phyloP scores from a whole-genome alignment of 1,284 basidiomycete species.

The Pseudozyma tsukubaensis region DNA sequence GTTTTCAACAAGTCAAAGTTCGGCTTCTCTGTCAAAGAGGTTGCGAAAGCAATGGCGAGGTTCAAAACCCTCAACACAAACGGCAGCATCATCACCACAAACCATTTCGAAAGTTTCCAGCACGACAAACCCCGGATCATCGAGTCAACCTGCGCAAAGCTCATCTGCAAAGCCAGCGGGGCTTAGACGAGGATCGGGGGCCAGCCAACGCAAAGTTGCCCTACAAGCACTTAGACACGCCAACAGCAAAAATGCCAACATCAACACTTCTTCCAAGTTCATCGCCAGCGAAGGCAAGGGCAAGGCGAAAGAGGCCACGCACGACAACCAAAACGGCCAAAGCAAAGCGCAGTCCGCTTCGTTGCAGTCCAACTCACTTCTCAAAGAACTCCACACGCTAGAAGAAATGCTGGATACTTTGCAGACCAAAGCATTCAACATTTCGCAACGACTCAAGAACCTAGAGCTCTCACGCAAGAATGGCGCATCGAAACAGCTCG shows the following conservation, averaged over 20 bases:
- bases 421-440: conserved; percentile 33
- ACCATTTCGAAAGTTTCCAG: not conserved
- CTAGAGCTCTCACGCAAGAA: conserved; percentile 10
- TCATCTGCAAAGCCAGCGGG: not conserved
- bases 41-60: conserved; percentile 20
- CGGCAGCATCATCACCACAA: conserved; percentile 2
- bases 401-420: conserved; percentile 33
- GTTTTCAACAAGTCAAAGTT: conserved; percentile 13
- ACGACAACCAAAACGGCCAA: not conserved
- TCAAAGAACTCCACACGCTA: conserved; percentile 35
- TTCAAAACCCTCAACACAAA: not conserved
- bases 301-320: conserved; percentile 14
- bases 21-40: conserved; percentile 9
- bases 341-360: conserved; percentile 2
- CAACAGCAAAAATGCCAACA: not conserved
- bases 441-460: conserved; percentile 34
- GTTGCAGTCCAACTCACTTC: conserved; percentile 13
- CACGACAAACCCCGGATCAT: not conserved
- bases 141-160: not conserved
- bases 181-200: not conserved
- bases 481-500: conserved; percentile 1
- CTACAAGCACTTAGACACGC: conserved; percentile 10
- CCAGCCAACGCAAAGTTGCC: conserved; percentile 18
- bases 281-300: conserved; percentile 23
- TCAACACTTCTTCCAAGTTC: conserved; percentile 13